phyloP scores from a whole-genome alignment of 495 filamentous ascomycete species.

The Aspergillus sparsus region DNA sequence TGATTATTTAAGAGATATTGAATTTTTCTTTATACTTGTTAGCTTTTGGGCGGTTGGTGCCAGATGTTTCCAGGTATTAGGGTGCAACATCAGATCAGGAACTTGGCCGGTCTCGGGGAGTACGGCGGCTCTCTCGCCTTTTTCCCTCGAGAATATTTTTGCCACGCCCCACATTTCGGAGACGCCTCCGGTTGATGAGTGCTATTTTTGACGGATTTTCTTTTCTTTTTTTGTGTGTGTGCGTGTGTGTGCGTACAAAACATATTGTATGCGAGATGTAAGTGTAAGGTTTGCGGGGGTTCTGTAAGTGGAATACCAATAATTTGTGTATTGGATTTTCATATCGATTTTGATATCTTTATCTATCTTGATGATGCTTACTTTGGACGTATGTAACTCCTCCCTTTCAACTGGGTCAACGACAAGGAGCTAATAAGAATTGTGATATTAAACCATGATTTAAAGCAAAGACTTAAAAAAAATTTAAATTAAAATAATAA shows the following conservation, averaged over 20 bases:
- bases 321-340: no score
- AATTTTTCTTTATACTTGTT: conserved; percentile 5
- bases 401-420: no score
- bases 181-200: conserved; percentile 8
- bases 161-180: conserved; percentile 38
- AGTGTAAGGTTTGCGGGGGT: neutral
- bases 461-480: conserved; percentile 1
- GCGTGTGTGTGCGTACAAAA: neutral
- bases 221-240: conserved; percentile 3
- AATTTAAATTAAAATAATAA: conserved; percentile 1
- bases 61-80: conserved; percentile 1
- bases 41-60: neutral
- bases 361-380: no score
- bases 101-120: conserved; percentile 40
- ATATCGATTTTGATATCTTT: no score
- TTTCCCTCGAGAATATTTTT: conserved; percentile 39
- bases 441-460: no score
- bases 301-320: conserved; percentile 7
- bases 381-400: no score
- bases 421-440: no score
- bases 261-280: conserved; percentile 8
- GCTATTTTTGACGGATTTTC: conserved; percentile 17
- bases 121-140: conserved; percentile 11
- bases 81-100: conserved; percentile 6
- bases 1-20: conserved; percentile 3